These are phyloP conservation scores for Amniculicola lignicola DNA, from an alignment of 495 filamentous ascomycete species.

Conservation along the genomic window DNA sequence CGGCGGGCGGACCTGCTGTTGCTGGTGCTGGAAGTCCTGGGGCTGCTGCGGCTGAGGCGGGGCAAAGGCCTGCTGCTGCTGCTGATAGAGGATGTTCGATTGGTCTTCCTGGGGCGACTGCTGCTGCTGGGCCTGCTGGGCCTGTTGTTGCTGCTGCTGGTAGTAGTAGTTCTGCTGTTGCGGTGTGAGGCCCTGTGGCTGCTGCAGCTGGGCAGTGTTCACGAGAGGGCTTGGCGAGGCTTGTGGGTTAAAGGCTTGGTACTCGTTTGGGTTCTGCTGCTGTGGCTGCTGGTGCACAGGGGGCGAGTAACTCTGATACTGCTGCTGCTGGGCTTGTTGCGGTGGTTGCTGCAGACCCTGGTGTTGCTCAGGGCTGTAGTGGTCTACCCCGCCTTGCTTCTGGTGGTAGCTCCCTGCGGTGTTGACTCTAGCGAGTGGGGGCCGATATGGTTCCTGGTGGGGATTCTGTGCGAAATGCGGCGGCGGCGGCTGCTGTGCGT, in stretches of 20 bases:
- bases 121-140: conserved; percentile 22
- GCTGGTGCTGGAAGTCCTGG: conserved; percentile 31
- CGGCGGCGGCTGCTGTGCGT: conserved; percentile 21
- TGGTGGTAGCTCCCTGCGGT: conserved; percentile 33
- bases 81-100: conserved; percentile 19
- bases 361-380: conserved; percentile 35
- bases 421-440: conserved; percentile 35
- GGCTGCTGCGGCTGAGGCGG: conserved; percentile 32
- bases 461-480: conserved; percentile 26
- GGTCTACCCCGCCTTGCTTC: conserved; percentile 32
- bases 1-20: conserved; percentile 20
- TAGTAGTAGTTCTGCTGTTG: conserved; percentile 31
- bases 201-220: conserved; percentile 19
- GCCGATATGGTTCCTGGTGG: conserved; percentile 31
- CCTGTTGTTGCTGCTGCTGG: conserved; percentile 30
- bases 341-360: conserved; percentile 22
- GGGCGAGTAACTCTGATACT: conserved; percentile 31
- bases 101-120: conserved; percentile 22
- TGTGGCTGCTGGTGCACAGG: conserved; percentile 11
- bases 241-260: conserved; percentile 33
- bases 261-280: conserved; percentile 25
- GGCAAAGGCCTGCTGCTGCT: conserved; percentile 21
- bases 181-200: conserved; percentile 17
- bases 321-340: conserved; percentile 18
- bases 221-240: conserved; percentile 19